A percentile compares a stretch with the other conserved stretches of the same genome.
Conservation (phyloP, 306 rosid genomes). For the Lupinus albus region DNA sequence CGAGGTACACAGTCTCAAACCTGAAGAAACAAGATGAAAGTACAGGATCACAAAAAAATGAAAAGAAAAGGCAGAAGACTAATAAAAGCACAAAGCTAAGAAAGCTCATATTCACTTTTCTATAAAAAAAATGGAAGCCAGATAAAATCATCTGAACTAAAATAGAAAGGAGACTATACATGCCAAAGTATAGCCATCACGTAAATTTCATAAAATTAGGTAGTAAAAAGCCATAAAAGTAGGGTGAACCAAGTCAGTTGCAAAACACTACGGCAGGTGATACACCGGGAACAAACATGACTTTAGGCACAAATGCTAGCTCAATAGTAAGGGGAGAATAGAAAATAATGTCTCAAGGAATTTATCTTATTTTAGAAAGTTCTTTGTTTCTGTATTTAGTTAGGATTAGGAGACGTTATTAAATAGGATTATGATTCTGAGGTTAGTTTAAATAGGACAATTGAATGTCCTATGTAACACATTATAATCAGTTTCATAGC, state of each 20-base stretch:
- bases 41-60: slow-evolving; percentile 17
- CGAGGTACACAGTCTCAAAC: slow-evolving; percentile 81
- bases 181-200: not conserved
- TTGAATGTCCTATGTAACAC: too few relatives aligned
- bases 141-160: not conserved
- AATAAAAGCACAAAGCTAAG: not conserved
- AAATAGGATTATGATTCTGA: too few relatives aligned
- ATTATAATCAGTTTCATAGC: too few relatives aligned
- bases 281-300: not conserved
- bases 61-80: not conserved
- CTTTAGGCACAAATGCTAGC: too few relatives aligned
- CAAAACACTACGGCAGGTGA: not conserved
- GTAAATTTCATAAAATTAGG: not conserved
- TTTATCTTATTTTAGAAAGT: too few relatives aligned
- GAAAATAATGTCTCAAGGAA: too few relatives aligned
- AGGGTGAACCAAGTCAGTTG: not conserved
- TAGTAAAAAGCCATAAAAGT: not conserved
- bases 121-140: not conserved
- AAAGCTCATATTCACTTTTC: not conserved
- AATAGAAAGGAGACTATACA: not conserved
- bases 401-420: too few relatives aligned
- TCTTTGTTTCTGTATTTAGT: too few relatives aligned
- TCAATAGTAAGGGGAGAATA: too few relatives aligned
- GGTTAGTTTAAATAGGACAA: too few relatives aligned
- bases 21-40: slow-evolving; percentile 49